Evolutionary conservation across 106 monocot species (phyloP).

Genomic region (Alisma plantagoaquatica): DNA sequence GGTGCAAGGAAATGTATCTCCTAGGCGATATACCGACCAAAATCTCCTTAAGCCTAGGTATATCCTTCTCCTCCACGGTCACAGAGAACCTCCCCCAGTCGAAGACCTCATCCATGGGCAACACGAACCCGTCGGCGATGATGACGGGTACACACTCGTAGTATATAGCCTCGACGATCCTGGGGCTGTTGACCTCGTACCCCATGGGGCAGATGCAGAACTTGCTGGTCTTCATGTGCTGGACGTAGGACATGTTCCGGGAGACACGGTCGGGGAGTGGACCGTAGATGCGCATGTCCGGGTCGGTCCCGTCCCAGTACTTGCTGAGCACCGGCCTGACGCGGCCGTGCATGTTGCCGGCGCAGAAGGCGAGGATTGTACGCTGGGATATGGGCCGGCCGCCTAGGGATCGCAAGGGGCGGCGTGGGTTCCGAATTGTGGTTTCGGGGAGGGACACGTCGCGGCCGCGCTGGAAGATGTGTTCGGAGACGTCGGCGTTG

Average conservation of each 20-base stretch:
- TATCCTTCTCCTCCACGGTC: slow-evolving; percentile 73
- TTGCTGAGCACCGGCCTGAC: slow-evolving; percentile 58
- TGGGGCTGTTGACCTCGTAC: slow-evolving; percentile 88
- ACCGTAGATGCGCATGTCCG: slow-evolving; percentile 65
- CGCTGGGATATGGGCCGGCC: slow-evolving; percentile 54
- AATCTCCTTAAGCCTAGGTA: slow-evolving; percentile 64
- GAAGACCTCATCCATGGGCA: slow-evolving; percentile 73
- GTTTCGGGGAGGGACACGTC: slow-evolving; percentile 95
- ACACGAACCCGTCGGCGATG: slow-evolving; percentile 71
- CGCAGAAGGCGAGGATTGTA: slow-evolving; percentile 72
- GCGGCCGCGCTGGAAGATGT: slow-evolving; percentile 55
- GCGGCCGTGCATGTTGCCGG: slow-evolving; percentile 75
- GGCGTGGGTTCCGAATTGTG: slow-evolving; percentile 40
- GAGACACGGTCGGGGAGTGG: slow-evolving; percentile 60
- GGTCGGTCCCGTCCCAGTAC: slow-evolving; percentile 53
- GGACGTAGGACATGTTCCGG: slow-evolving; percentile 49
- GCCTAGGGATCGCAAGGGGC: slow-evolving; percentile 53
- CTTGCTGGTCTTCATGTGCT: slow-evolving; percentile 85
- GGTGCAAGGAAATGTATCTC: slow-evolving; percentile 52
- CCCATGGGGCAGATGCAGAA: slow-evolving; percentile 96
- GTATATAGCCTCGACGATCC: slow-evolving; percentile 91
- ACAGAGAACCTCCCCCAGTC: slow-evolving; percentile 85
- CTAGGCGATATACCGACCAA: slow-evolving; percentile 41
- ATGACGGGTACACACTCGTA: slow-evolving; percentile 93
- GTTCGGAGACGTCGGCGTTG: slow-evolving; percentile 78